phyloP scores from a whole-genome alignment of 1,284 basidiomycete species.

The Grifola frondosa region DNA sequence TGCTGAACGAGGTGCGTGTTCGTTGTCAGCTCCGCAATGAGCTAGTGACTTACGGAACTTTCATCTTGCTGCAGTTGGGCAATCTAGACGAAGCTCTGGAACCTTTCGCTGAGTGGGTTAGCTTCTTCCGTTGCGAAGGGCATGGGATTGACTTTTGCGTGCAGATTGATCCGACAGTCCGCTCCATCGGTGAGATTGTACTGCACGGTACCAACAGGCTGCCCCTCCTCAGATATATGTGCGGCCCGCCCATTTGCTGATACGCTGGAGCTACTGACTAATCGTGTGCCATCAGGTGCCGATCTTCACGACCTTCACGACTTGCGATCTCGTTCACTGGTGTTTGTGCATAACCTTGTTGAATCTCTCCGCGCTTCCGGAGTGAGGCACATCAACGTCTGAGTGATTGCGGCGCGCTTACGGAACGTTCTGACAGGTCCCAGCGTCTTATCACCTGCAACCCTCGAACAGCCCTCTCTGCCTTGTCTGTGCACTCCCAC shows the following conservation, averaged over 20 bases:
- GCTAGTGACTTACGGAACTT: constrained; percentile 12
- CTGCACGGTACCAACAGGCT: constrained; percentile 67
- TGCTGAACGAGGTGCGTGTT: constrained; percentile 43
- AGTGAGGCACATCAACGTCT: constrained; percentile 36
- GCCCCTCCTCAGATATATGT: constrained; percentile 56
- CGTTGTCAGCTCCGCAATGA: constrained; percentile 5
- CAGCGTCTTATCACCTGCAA: constrained; percentile 60
- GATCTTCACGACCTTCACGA: constrained; percentile 70
- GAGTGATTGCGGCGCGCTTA: background rate
- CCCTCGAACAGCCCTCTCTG: constrained; percentile 61
- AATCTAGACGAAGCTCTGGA: constrained; percentile 53
- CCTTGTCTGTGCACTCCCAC: constrained; percentile 50
- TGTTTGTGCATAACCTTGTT: constrained; percentile 64
- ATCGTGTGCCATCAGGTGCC: constrained; percentile 42
- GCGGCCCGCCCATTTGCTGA: constrained; percentile 24
- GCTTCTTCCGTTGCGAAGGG: background rate
- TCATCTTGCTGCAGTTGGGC: constrained; percentile 38
- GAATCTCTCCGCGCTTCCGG: constrained; percentile 59
- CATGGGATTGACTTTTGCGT: constrained; percentile 12
- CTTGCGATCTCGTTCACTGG: constrained; percentile 58
- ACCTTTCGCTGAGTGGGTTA: constrained; percentile 54
- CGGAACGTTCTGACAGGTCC: constrained; percentile 39
- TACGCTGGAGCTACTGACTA: constrained; percentile 7
- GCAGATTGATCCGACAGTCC: constrained; percentile 43
- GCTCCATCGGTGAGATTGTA: constrained; percentile 48